phyloP scores from a whole-genome alignment of 495 filamentous ascomycete species.

The Annulohypoxylon stygium region DNA sequence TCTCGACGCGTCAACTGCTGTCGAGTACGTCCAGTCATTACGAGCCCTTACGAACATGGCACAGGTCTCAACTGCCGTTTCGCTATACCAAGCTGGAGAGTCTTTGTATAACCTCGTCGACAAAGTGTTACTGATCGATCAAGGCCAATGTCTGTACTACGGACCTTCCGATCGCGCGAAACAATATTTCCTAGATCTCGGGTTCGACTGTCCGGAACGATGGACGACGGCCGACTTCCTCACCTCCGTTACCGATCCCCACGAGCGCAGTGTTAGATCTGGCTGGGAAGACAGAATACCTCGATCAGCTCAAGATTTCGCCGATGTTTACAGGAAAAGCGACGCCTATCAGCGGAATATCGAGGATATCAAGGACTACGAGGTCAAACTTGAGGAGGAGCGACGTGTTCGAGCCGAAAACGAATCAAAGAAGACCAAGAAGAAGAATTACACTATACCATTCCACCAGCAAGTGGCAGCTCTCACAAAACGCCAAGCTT shows the following conservation, averaged over 20 bases:
- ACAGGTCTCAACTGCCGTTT: conserved; percentile 69
- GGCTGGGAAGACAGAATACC: conserved; percentile 76
- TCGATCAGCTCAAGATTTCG: conserved; percentile 78
- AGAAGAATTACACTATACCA: conserved; percentile 76
- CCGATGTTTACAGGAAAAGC: conserved; percentile 70
- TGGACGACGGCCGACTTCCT: conserved; percentile 78
- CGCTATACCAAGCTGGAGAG: conserved; percentile 80
- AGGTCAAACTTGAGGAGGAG: conserved; percentile 51
- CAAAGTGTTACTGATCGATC: conserved; percentile 74
- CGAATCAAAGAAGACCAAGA: conserved; percentile 62
- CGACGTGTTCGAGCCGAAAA: conserved; percentile 63
- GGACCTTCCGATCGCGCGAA: conserved; percentile 70
- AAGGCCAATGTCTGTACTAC: conserved; percentile 77
- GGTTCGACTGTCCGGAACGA: conserved; percentile 66
- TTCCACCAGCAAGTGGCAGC: conserved; percentile 76
- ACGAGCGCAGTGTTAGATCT: conserved; percentile 69
- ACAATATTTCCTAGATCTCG: conserved; percentile 72
- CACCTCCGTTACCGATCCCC: conserved; percentile 76
- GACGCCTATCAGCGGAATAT: conserved; percentile 61
- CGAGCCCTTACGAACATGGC: conserved; percentile 68
- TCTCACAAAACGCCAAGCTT: conserved; percentile 75
- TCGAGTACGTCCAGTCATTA: conserved; percentile 62
- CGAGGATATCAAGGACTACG: conserved; percentile 63
- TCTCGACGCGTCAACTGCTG: conserved; percentile 62
- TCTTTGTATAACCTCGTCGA: conserved; percentile 74